Conservation (phyloP, 805 yeast genomes). For the Candida loeiensis region DNA sequence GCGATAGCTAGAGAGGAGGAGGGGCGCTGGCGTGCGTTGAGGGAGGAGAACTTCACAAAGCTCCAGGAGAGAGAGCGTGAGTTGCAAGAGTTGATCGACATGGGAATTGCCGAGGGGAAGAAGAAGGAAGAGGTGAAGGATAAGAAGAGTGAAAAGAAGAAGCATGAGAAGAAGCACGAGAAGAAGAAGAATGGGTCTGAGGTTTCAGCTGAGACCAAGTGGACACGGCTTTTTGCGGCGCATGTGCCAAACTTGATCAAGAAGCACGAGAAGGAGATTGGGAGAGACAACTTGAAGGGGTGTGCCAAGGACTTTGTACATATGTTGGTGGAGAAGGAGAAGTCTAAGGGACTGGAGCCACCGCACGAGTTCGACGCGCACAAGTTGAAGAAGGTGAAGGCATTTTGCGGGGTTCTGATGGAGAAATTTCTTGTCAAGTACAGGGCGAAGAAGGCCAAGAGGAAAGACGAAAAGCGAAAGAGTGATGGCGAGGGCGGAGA, state of each 20-base stretch:
- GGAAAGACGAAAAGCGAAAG: conserved; percentile 8
- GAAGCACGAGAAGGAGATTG: conserved; percentile 61
- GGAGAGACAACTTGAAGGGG: conserved; percentile 67
- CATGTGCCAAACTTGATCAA: conserved; percentile 77
- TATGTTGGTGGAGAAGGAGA: conserved; percentile 65
- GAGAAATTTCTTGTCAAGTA: conserved; percentile 54
- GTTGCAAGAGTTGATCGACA: conserved; percentile 32
- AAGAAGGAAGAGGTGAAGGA: background rate
- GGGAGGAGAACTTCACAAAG: conserved; percentile 30
- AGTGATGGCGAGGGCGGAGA: conserved; percentile 5
- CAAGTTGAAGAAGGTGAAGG: conserved; percentile 66
- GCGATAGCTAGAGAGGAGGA: conserved; percentile 31
- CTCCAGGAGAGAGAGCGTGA: conserved; percentile 33
- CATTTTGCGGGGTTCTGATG: conserved; percentile 63
- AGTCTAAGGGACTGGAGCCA: conserved; percentile 39
- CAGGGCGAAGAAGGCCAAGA: conserved; percentile 34
- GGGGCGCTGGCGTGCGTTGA: conserved; percentile 28
- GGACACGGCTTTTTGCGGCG: conserved; percentile 59
- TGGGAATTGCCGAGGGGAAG: conserved; percentile 1
- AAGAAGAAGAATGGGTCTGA: background rate
- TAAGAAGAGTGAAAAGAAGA: background rate
- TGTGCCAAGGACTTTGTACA: conserved; percentile 79
- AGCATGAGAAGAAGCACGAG: conserved; percentile 1
- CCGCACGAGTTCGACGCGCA: conserved; percentile 59
- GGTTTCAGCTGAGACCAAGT: conserved; percentile 25